Percentiles rank a stretch among this genome's conserved stretches.
These are phyloP conservation scores for Podospora comata DNA, from an alignment of 495 filamentous ascomycete species.

Conservation along the genomic window DNA sequence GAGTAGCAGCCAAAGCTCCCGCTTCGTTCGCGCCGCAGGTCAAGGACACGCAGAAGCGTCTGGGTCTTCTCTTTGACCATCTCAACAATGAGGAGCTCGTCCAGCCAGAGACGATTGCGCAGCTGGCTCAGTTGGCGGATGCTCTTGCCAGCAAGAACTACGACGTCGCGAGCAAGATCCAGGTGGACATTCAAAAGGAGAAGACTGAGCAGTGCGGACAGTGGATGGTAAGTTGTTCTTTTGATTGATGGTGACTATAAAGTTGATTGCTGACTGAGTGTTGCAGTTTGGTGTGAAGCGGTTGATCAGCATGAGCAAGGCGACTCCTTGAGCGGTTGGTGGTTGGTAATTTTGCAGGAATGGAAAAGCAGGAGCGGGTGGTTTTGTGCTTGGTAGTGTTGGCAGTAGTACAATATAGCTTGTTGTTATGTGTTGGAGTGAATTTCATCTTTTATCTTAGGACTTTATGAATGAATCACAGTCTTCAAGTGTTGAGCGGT, in stretches of 20 bases:
- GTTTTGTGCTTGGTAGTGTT: not conserved
- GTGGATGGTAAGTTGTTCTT: conserved; percentile 79
- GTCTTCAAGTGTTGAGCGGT: not conserved
- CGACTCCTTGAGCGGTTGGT: conserved; percentile 51
- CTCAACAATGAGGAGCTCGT: conserved; percentile 92
- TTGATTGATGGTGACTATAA: not conserved
- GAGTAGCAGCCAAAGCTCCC: conserved; percentile 79
- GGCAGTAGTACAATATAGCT: not conserved
- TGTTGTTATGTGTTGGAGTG: not conserved
- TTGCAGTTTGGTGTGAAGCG: conserved; percentile 85
- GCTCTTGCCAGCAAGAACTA: conserved; percentile 71
- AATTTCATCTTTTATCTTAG: not conserved
- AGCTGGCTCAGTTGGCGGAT: conserved; percentile 57
- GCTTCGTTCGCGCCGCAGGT: conserved; percentile 78
- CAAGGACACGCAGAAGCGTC: conserved; percentile 84
- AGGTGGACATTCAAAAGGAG: conserved; percentile 78
- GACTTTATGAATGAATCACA: not conserved
- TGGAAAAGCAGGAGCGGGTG: conserved; percentile 5
- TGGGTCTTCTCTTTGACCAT: conserved; percentile 90
- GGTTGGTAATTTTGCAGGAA: not conserved
- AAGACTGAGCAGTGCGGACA: conserved; percentile 81
- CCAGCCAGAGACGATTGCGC: conserved; percentile 72
- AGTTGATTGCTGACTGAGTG: conserved; percentile 14
- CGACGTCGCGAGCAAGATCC: conserved; percentile 67
- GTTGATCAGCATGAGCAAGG: conserved; percentile 86